Evolutionary conservation across 805 yeast genomes (phyloP), one percentile per base, ranked within the genome.

Genomic region (Debaryomyces maramus): DNA sequence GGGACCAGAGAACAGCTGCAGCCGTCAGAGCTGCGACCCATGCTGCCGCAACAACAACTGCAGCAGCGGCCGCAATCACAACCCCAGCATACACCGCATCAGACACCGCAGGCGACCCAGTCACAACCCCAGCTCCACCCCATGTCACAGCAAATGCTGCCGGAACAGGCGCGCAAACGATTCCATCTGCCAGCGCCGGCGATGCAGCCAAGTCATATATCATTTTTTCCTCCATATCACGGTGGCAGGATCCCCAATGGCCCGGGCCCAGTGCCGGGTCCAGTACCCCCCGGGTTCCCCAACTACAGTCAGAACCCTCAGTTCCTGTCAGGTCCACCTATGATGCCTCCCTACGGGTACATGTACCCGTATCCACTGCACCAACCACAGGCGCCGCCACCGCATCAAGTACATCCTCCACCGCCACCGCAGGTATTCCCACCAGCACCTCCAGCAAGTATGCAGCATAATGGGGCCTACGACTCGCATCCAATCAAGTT

Each of bases 261-360:
- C 3, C 73, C 72, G 0, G 72, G 72, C 2, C 72, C 72, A 1
- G 51, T 65, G 9, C 73, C 72, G 0, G 71, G 71, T 1, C 73
- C 73, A 3, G 67, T 70, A 3, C 69, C 70, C 16, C 48, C 53
- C 17, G 41, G 41, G n/a, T 34, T 38, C 26, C 29, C 35, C 15
- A 34, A 40, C 24, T 19, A 35, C 26, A 36, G 11, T 22, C 36
- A 10, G n/a, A n/a, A n/a, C 15, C 36, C 36, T n/a, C 29, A n/a
- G 15, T 16, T 22, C 15, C 36, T 32, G 9, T 38, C 43, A 14
- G 39, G 35, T 4, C 46, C 46, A 11, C 32, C 26, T 11, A 33
- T 26, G 19, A 19, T 18, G 6, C 35, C 9, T 39, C 44, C 14
- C 15, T 34, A 8, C 13, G 26, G 22, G 9, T 22, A 5, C 43